Base-by-base conservation (phyloP, 805 yeast genomes). In the Ogataea allantospora region DNA sequence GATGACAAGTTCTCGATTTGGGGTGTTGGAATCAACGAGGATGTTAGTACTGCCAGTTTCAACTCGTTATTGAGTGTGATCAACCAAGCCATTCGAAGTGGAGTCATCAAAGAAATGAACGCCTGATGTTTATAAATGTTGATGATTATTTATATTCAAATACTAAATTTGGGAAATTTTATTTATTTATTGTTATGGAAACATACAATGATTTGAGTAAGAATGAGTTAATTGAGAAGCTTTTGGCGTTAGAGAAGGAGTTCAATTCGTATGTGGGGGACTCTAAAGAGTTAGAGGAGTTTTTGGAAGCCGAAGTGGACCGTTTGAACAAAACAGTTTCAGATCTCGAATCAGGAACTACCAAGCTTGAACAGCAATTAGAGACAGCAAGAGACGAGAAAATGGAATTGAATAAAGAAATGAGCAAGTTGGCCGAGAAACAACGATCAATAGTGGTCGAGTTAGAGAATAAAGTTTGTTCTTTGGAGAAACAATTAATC, bases 21-120 rank as follows among this genome's bases (percentile, higher is more conserved):
- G 81, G 81, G 81, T 46, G 77, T 74, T 35, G 81, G 81, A 41
- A 70, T 75, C 28, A 67, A 74, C 54, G 77, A 70, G 48, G 80
- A 75, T 60, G 78, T 72, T 27, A 67, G 78, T 7, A 74, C 70
- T 44, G 78, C 80, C 18, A 71, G 78, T 25, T 69, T 73, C 55
- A 64, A 71, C 41, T 70, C 79, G 4, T 53, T 75, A 32, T 48
- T 74, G 14, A 72, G 77, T 24, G 66, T 73, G 32, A 59, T 75
- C 41, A 75, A 75, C 35, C 50, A 49, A 30, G 51, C 51, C 23
- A 47, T 57, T 11, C 40, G 47, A 20, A 46, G 29, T 10, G 54
- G 55, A 9, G 41, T 55, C n/a, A 43, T 57, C 18, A 43, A 33
- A 23, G 46, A 48, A 30, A 48, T 48, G 52, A 38, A 30, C 10